These are phyloP conservation scores for Fusarium anthophilum DNA, from an alignment of 2,329 filamentous ascomycete genomes.

Conservation along the genomic window DNA sequence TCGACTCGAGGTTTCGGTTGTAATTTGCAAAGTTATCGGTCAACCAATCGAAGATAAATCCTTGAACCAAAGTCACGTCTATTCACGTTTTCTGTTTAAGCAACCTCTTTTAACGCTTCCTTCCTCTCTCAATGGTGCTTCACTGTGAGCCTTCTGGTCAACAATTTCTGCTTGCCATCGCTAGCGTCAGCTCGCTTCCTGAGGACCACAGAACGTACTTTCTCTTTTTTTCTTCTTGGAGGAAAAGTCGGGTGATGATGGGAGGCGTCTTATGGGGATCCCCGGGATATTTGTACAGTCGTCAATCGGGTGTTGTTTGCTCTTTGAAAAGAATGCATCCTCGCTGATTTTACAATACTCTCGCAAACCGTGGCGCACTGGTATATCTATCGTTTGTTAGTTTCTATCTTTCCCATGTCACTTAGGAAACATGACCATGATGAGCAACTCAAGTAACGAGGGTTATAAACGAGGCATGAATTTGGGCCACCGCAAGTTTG, in stretches of 20 bases:
- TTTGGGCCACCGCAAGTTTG: constrained; percentile 17
- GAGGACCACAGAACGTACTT: constrained; percentile 42
- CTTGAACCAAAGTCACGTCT: constrained; percentile 48
- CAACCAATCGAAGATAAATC: constrained; percentile 65
- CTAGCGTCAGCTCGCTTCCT: constrained; percentile 34
- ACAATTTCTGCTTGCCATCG: constrained; percentile 36
- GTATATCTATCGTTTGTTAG: constrained; percentile 27
- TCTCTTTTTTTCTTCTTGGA: constrained; percentile 43
- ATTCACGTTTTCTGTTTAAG: constrained; percentile 42
- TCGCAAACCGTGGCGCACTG: constrained; percentile 35
- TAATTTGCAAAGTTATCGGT: constrained; percentile 65
- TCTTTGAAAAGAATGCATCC: constrained; percentile 45
- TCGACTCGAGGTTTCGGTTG: constrained; percentile 63
- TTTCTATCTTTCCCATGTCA: constrained; percentile 16
- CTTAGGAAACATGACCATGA: constrained; percentile 32
- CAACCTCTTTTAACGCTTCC: constrained; percentile 36
- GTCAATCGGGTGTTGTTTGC: constrained; percentile 42
- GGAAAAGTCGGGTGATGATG: constrained; percentile 44
- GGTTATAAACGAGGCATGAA: constrained; percentile 30
- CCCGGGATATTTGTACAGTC: constrained; percentile 44
- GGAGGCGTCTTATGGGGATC: constrained; percentile 45
- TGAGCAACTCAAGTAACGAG: constrained; percentile 33
- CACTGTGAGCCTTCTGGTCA: constrained; percentile 44
- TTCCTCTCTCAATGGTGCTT: constrained; percentile 43
- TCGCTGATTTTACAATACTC: constrained; percentile 38